Conservation (phyloP, 305 asterid species). For the Rubia tinctorum region DNA sequence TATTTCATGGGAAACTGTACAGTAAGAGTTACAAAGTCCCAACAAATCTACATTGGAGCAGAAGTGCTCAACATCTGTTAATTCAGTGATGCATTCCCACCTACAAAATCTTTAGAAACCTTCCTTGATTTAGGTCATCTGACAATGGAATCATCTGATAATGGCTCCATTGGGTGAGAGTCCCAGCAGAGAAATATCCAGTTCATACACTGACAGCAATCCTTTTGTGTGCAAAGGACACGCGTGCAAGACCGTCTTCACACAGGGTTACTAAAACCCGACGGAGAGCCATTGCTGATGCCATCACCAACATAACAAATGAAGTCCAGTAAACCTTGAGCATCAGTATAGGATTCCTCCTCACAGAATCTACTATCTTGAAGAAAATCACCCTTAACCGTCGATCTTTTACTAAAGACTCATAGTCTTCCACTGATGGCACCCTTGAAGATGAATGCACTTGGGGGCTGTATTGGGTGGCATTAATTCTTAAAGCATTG, state of each 20-base stretch:
- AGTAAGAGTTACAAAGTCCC: background rate
- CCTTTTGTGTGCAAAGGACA: constrained; percentile 40
- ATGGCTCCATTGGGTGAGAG: background rate
- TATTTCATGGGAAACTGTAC: background rate
- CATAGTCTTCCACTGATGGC: constrained; percentile 26
- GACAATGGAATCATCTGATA: background rate
- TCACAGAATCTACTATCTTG: constrained; percentile 58
- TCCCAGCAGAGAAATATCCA: background rate
- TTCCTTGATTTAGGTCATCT: background rate
- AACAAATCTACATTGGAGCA: background rate
- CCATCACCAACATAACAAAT: constrained; percentile 41
- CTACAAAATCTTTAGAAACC: background rate
- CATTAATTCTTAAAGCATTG: constrained; percentile 28
- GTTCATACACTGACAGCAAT: constrained; percentile 34
- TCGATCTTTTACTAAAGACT: constrained; percentile 58
- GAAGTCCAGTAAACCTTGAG: constrained; percentile 61
- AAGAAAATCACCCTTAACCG: constrained; percentile 69
- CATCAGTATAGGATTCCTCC: constrained; percentile 56
- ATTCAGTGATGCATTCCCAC: background rate
- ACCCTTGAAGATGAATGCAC: constrained; percentile 27
- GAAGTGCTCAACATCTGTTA: background rate
- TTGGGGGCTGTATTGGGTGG: constrained; percentile 31
- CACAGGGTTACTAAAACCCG: constrained; percentile 43
- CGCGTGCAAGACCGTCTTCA: constrained; percentile 38
- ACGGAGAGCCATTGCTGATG: constrained; percentile 66